Conservation (phyloP, 1,284 basidiomycete species). For the Apiotrichum gracile region DNA sequence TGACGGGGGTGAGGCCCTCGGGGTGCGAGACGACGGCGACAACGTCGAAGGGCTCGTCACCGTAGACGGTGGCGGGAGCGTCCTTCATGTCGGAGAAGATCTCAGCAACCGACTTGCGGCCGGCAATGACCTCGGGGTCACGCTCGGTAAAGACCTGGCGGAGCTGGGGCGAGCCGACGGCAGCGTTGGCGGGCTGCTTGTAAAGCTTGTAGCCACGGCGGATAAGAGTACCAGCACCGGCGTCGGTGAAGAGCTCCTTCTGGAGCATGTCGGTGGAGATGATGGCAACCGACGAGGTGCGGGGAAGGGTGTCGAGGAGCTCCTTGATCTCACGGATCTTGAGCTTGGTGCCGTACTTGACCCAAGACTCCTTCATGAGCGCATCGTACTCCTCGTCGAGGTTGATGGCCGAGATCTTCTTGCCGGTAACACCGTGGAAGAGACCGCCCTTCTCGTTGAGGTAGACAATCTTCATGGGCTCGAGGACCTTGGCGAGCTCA, state of each 20-base stretch:
- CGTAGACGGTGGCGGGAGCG: constrained; percentile 88
- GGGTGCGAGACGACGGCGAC: constrained; percentile 92
- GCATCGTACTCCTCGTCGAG: constrained; percentile 97
- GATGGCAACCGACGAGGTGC: constrained; percentile 96
- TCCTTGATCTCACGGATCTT: constrained; percentile 99
- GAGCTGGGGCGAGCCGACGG: constrained; percentile 84
- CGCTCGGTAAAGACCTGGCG: constrained; percentile 89
- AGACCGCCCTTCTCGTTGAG: constrained; percentile 97
- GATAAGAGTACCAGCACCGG: constrained; percentile 94
- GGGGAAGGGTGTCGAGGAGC: constrained; percentile 93
- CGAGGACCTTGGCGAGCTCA: constrained; percentile 89
- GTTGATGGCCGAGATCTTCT: constrained; percentile 94
- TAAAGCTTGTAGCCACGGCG: constrained; percentile 97
- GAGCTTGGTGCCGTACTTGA: constrained; percentile 98
- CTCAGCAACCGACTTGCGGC: constrained; percentile 80
- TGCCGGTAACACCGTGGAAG: constrained; percentile 92
- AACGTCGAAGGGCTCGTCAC: constrained; percentile 94
- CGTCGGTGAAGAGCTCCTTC: constrained; percentile 98
- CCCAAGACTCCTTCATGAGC: constrained; percentile 99
- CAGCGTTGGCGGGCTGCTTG: constrained; percentile 75
- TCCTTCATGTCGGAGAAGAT: constrained; percentile 75
- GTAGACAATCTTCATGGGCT: constrained; percentile 98
- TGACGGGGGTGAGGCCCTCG: constrained; percentile 77
- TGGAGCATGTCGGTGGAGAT: constrained; percentile 91
- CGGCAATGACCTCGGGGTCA: constrained; percentile 82